phyloP scores from a whole-genome alignment of 331 rosid genomes.

The Ulmus americana region DNA sequence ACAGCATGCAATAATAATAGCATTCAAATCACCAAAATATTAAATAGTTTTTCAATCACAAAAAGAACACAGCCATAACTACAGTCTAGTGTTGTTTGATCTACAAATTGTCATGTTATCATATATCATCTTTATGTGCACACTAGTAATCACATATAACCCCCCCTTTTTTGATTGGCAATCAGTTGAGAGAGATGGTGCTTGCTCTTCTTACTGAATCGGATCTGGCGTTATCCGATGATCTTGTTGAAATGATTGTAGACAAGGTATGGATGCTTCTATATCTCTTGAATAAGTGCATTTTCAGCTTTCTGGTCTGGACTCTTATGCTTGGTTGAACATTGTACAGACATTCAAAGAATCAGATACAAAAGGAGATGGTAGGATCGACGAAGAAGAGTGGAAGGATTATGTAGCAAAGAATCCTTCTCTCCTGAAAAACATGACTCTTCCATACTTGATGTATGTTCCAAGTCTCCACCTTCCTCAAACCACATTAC shows the following conservation, averaged over 20 bases:
- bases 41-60: too few species aligned
- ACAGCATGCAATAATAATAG: too few species aligned
- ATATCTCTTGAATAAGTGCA: not conserved
- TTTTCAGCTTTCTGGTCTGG: constrained; percentile 1
- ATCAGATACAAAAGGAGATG: constrained; percentile 55
- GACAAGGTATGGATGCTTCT: constrained; percentile 38
- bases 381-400: constrained; percentile 52
- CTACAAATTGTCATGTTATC: too few species aligned
- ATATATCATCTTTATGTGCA: too few species aligned
- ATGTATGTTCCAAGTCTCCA: constrained; percentile 13
- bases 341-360: constrained; percentile 37
- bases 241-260: constrained; percentile 41
- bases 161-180: constrained; percentile 5
- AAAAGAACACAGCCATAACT: too few species aligned
- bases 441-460: constrained; percentile 28
- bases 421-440: constrained; percentile 22
- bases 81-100: too few species aligned
- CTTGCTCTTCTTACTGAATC: constrained; percentile 53
- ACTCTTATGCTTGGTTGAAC: not conserved
- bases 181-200: constrained; percentile 56
- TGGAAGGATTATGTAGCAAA: constrained; percentile 43
- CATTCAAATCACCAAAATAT: too few species aligned
- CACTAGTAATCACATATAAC: not conserved
- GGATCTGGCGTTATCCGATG: constrained; percentile 40
- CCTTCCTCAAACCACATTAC: not conserved